Base-by-base conservation (phyloP, 371 early-diverging fungal genomes). In the Mucor irregularis region DNA sequence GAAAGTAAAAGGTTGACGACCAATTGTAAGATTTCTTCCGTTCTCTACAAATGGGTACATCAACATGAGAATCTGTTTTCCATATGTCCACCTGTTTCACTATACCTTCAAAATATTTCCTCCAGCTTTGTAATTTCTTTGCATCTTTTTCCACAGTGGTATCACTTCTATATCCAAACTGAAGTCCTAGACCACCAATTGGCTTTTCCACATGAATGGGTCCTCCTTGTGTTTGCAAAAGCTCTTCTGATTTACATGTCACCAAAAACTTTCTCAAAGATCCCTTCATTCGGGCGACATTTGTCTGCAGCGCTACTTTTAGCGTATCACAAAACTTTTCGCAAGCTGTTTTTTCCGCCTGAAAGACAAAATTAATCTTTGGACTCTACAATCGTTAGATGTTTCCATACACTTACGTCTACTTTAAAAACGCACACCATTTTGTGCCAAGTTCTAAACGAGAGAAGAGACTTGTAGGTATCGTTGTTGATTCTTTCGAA, bases 11-110 rank as follows among this genome's bases (percentile, higher is more conserved):
- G 92, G 84, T 0, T 85, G 78, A 29, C 90, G 86, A 11, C 93
- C 66, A 34, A 91, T 64, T 3, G 97, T 94, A 58, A 98, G 58
- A 62, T 98, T 96, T 21, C 96, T 81, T 1, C 99, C 98, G 63
- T 90, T 80, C 35, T 90, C 93, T 80, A 63, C 7, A 24, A 45
- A 19, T n/a, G n/a, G n/a, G n/a, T n/a, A n/a, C n/a, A n/a, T 56
- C 56, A 59, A 39, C 14, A 55, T 4, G n/a, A 24, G 14, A 24
- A 34, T n/a, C n/a, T n/a, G n/a, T n/a, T n/a, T n/a, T n/a, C n/a
- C 19, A 42, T 13, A 37, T 13, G 33, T 31, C 24, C 21, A 33
- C 13, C n/a, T n/a, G n/a, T n/a, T n/a, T 29, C 25, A 29, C 35
- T 40, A 43, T 72, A 85, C 88, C 87, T 59, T 76, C 52, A 66